phyloP scores from a whole-genome alignment of 441 rosid genomes.

The Manihot esculenta region DNA sequence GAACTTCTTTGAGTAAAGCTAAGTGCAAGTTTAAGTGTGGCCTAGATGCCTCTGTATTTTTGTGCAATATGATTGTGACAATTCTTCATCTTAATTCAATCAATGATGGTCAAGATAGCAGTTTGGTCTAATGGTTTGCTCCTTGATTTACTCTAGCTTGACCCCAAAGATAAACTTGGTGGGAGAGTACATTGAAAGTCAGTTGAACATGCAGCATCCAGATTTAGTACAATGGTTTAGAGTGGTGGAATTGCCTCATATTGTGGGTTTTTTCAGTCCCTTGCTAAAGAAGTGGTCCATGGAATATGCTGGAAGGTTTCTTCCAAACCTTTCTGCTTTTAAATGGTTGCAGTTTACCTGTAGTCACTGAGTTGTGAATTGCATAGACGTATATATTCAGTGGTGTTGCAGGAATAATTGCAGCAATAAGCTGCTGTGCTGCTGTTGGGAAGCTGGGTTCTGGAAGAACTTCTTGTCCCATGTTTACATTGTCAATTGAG shows the following conservation, averaged over 20 bases:
- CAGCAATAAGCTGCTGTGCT: conserved; percentile 62
- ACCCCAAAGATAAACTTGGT: conserved; percentile 40
- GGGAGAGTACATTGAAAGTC: conserved; percentile 47
- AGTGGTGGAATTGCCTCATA: conserved; percentile 52
- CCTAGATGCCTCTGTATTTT: background rate
- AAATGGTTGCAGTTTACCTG: conserved; percentile 10
- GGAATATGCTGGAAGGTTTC: conserved; percentile 80
- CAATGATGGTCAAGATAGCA: background rate
- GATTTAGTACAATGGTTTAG: conserved; percentile 61
- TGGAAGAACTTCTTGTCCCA: conserved; percentile 40
- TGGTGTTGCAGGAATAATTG: conserved; percentile 72
- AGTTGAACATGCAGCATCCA: conserved; percentile 41
- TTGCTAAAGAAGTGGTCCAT: conserved; percentile 66
- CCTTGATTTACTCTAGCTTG: conserved; percentile 42
- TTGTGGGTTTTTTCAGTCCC: conserved; percentile 55
- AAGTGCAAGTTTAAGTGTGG: background rate
- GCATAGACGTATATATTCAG: conserved; percentile 44
- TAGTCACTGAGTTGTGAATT: conserved; percentile 14
- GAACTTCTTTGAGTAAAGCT: background rate
- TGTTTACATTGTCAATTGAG: conserved; percentile 35
- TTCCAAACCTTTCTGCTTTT: conserved; percentile 21
- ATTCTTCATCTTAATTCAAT: conserved; percentile 1
- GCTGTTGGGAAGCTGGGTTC: conserved; percentile 54
- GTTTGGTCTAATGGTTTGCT: conserved; percentile 17
- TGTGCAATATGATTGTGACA: background rate